Evolutionary conservation across 306 rosid species (phyloP), one percentile per base, ranked within the genome.

Genomic region (Prunus mume): DNA sequence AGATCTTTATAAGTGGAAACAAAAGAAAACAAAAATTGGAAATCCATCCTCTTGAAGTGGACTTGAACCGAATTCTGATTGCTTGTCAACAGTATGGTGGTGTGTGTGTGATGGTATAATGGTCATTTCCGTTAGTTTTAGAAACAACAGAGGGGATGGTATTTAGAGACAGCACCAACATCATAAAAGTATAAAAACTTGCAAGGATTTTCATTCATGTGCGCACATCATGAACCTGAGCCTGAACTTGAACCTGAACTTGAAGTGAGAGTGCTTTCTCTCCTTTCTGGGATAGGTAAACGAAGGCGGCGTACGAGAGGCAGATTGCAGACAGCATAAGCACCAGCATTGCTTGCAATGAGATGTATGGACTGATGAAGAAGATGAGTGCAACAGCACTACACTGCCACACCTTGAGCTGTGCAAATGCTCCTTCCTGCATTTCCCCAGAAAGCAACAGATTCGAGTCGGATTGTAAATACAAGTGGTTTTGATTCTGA

Each of bases 361-460:
- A 84, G 72, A 92, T 61, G 83, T 84, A 72, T 6, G 97, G 90
- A 66, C 88, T 84, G 47, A 84, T 64, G 81, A 95, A 95, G 90
- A 92, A 95, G 58, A 92, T 73, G 3, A 82, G 51, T 45, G 97
- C 89, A 71, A 84, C 90, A 7, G 93, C 61, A 27, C 90, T 93
- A n/a, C 97, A 83, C 85, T 95, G 97, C 99, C 99, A 95, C 76
- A 92, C 90, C 87, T 90, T 92, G 28, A 90, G 86, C 90, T 89
- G 99, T 3, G 99, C 93, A 78, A 95, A 95, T 45, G 97, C 99
- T 80, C 99, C 92, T 85, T 89, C 97, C 98, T 94, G 88, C 65
- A 25, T 60, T 27, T 82, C 58, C 75, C 38, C 65, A 6, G 77
- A 79, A 70, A 50, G 73, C 69, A 86, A 73, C 68, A 80, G 3